Evolutionary conservation across 2,329 filamentous ascomycete species (phyloP).

Genomic region (Lomentospora prolificans): DNA sequence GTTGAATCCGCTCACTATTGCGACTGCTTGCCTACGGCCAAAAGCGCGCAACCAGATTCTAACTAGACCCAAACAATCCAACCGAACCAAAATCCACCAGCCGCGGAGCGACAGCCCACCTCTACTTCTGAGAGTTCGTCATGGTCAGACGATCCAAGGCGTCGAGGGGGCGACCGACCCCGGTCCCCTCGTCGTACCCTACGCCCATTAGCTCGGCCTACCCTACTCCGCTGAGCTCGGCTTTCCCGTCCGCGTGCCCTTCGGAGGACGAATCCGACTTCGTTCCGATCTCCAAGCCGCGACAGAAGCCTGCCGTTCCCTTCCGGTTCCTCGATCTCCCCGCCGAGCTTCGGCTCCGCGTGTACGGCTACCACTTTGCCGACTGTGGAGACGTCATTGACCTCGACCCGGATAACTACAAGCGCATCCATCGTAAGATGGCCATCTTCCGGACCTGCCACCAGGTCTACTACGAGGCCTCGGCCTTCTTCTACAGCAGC

Average conservation of each 20-base stretch:
- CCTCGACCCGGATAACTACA: conserved; percentile 56
- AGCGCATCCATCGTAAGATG: conserved; percentile 48
- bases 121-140: not conserved
- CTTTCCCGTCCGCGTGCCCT: conserved; percentile 24
- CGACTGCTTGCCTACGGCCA: not conserved
- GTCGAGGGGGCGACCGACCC: conserved; percentile 5
- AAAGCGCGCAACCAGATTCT: not conserved
- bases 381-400: conserved; percentile 48
- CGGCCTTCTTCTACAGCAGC: conserved; percentile 54
- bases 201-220: conserved; percentile 16
- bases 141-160: conserved; percentile 7
- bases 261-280: conserved; percentile 28
- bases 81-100: not conserved
- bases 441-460: conserved; percentile 51
- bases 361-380: conserved; percentile 56
- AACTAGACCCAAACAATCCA: not conserved
- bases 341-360: conserved; percentile 56
- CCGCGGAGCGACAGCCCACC: not conserved
- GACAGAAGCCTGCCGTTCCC: conserved; percentile 21
- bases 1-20: not conserved
- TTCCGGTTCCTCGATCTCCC: conserved; percentile 62
- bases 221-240: conserved; percentile 27
- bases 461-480: conserved; percentile 52
- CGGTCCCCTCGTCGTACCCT: not conserved
- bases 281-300: conserved; percentile 14